These are phyloP conservation scores for Populus hybrid DNA, from an alignment of 441 rosid species.

Conservation along the genomic window DNA sequence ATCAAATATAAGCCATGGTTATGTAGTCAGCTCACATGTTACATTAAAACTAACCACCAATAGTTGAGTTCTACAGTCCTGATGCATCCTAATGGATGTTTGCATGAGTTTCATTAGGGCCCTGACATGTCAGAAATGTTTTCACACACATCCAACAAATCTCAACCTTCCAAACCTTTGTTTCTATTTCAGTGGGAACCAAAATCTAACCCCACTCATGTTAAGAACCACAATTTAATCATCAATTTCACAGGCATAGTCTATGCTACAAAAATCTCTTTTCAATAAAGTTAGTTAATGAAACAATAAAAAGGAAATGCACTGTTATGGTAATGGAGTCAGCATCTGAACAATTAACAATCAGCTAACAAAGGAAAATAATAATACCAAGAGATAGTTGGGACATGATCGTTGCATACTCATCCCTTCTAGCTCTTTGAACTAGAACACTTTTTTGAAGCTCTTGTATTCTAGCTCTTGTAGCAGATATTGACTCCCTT, in stretches of 20 bases:
- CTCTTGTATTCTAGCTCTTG: slow-evolving; percentile 47
- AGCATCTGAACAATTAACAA: background rate
- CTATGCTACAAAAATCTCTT: background rate
- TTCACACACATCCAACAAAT: background rate
- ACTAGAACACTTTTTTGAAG: slow-evolving; percentile 47
- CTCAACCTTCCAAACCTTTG: background rate
- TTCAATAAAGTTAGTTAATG: background rate
- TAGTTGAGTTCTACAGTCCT: background rate
- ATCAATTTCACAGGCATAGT: background rate
- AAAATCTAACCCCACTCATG: background rate
- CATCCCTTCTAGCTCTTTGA: slow-evolving; percentile 60
- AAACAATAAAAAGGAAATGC: background rate
- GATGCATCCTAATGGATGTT: background rate
- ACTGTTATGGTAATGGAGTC: background rate
- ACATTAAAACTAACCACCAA: background rate
- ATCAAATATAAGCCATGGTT: background rate
- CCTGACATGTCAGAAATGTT: background rate
- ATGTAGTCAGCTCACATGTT: background rate
- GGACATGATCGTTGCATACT: slow-evolving; percentile 44
- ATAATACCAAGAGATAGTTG: slow-evolving; percentile 50
- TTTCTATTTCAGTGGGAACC: background rate
- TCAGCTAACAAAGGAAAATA: background rate
- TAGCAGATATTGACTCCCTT: slow-evolving; percentile 57
- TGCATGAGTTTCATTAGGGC: background rate
- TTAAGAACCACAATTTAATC: background rate